These are phyloP conservation scores for Dactylonectria macrodidyma DNA, from an alignment of 2,329 filamentous ascomycete genomes.

Conservation along the genomic window DNA sequence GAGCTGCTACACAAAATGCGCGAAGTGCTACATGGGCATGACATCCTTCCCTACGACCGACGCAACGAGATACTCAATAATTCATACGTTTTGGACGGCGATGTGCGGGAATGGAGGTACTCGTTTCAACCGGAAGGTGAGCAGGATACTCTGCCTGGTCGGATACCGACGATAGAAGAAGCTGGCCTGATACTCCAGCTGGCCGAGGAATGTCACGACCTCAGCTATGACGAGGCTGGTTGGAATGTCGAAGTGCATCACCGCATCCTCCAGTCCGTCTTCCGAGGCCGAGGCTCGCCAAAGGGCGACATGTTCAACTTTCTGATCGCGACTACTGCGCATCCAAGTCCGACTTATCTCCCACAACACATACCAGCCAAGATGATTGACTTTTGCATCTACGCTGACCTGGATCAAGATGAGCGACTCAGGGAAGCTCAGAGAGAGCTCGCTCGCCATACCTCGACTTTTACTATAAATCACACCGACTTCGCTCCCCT, in stretches of 20 bases:
- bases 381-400: no score
- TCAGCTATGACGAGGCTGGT: slow-evolving; percentile 28
- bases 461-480: no score
- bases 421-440: no score
- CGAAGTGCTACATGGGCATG: slow-evolving; percentile 30
- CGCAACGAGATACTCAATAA: slow-evolving; percentile 22
- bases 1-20: slow-evolving; percentile 26
- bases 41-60: slow-evolving; percentile 23
- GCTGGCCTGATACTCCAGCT: neutral
- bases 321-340: no score
- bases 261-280: slow-evolving; percentile 28
- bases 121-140: slow-evolving; percentile 21
- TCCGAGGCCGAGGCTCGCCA: neutral
- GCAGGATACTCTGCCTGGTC: slow-evolving; percentile 23
- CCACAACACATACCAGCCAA: no score
- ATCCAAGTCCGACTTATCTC: no score
- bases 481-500: no score
- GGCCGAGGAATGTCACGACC: slow-evolving; percentile 30
- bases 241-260: slow-evolving; percentile 41
- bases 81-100: neutral
- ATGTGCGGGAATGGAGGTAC: slow-evolving; percentile 28
- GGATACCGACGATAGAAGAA: no score
- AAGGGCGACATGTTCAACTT: slow-evolving; percentile 12
- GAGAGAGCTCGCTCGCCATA: no score
- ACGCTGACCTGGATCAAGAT: no score